phyloP scores from a whole-genome alignment of 2,329 filamentous ascomycete species.

The Zasmidium cellare region DNA sequence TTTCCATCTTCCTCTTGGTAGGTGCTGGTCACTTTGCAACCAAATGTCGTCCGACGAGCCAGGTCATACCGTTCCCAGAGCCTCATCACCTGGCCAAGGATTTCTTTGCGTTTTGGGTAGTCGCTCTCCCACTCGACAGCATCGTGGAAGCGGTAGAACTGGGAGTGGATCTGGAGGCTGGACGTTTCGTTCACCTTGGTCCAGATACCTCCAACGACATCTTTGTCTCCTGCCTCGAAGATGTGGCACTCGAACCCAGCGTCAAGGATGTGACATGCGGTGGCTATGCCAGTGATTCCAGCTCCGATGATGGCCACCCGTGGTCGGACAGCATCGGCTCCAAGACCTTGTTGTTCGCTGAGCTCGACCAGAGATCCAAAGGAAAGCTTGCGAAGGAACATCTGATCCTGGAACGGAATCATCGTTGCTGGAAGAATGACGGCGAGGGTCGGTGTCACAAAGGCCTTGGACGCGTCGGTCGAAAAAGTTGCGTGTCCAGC shows the following conservation, averaged over 20 bases:
- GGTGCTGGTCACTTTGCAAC: slow-evolving; percentile 66
- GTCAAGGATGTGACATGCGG: slow-evolving; percentile 78
- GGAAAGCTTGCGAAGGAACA: slow-evolving; percentile 10
- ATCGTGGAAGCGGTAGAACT: slow-evolving; percentile 88
- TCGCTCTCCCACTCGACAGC: slow-evolving; percentile 71
- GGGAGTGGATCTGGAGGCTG: slow-evolving; percentile 75
- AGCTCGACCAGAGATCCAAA: slow-evolving; percentile 17
- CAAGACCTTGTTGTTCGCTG: slow-evolving; percentile 11
- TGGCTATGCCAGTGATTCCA: slow-evolving; percentile 70
- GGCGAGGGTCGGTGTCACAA: not conserved
- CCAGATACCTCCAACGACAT: slow-evolving; percentile 51
- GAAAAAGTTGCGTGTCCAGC: not conserved
- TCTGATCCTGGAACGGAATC: slow-evolving; percentile 8
- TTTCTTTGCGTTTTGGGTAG: slow-evolving; percentile 75
- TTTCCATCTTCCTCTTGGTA: slow-evolving; percentile 67
- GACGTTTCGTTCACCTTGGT: slow-evolving; percentile 67
- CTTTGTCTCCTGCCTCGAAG: slow-evolving; percentile 69
- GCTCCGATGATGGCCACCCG: slow-evolving; percentile 51
- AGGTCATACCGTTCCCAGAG: slow-evolving; percentile 76
- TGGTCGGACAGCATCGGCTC: slow-evolving; percentile 46
- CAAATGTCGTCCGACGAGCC: slow-evolving; percentile 68
- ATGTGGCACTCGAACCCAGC: slow-evolving; percentile 80
- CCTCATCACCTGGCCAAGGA: slow-evolving; percentile 67
- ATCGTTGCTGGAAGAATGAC: slow-evolving; percentile 2
- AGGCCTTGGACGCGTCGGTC: not conserved